A percentile compares a stretch with the other conserved stretches of the same genome.
phyloP scores from a whole-genome alignment of 306 rosid species.

The Cicer arietinum region DNA sequence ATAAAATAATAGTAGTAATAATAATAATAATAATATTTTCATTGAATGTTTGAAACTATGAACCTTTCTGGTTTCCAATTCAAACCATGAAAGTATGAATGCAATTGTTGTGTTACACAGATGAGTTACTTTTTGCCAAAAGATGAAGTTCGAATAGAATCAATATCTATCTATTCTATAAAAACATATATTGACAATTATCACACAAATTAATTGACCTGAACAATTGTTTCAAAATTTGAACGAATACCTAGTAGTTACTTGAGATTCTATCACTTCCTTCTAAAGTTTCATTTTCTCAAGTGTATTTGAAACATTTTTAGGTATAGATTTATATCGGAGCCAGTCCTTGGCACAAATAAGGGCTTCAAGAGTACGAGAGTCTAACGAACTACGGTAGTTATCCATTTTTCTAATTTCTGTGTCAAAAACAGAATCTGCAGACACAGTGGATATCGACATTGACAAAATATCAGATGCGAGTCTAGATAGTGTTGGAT shows the following conservation, averaged over 20 bases:
- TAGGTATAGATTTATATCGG: conserved; percentile 53
- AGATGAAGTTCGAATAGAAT: conserved; percentile 37
- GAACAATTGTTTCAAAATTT: conserved; percentile 37
- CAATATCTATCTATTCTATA: conserved; percentile 40
- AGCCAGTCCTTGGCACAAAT: conserved; percentile 88
- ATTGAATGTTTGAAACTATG: conserved; percentile 1
- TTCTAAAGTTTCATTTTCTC: conserved; percentile 59
- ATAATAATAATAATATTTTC: too few relatives aligned
- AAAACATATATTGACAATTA: conserved; percentile 39
- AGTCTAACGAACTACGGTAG: conserved; percentile 62
- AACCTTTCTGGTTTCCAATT: conserved; percentile 10
- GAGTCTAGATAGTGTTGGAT: conserved; percentile 78
- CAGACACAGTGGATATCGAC: conserved; percentile 67
- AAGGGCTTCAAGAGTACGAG: conserved; percentile 80
- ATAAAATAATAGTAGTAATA: too few relatives aligned
- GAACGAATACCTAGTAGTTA: conserved; percentile 35
- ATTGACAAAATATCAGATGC: conserved; percentile 88
- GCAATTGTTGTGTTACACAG: conserved; percentile 35
- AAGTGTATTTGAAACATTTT: conserved; percentile 51
- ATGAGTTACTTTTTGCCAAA: conserved; percentile 29
- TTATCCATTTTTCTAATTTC: conserved; percentile 66
- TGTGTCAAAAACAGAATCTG: conserved; percentile 75
- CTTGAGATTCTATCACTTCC: conserved; percentile 41
- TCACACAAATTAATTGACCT: conserved; percentile 38
- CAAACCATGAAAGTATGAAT: conserved; percentile 44